phyloP scores from a whole-genome alignment of 345 rosid genomes.

The Theobroma cacao region DNA sequence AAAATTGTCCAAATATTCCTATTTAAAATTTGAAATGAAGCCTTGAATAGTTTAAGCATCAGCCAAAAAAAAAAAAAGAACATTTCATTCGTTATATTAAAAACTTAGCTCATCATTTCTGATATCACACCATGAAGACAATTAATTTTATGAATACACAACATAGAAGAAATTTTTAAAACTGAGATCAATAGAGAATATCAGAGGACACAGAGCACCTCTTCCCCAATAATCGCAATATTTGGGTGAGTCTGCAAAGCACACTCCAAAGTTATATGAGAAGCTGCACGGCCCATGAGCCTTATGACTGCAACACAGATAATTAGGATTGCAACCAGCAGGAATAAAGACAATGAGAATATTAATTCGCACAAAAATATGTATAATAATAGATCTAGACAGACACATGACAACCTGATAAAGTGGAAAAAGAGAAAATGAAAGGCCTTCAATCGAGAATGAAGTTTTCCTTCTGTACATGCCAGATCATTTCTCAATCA shows the following conservation, averaged over 20 bases:
- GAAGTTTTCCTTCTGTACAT: background rate
- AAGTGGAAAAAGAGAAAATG: background rate
- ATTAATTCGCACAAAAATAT: background rate
- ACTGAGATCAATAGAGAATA: background rate
- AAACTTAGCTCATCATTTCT: background rate
- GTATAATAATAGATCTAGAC: background rate
- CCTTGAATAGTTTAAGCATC: background rate
- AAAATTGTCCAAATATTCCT: background rate
- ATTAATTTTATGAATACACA: background rate
- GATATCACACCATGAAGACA: background rate
- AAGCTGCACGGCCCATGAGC: constrained; percentile 99
- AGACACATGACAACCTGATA: background rate
- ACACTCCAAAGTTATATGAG: constrained; percentile 95
- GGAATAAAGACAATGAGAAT: background rate
- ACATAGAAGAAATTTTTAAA: background rate
- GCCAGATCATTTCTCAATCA: background rate
- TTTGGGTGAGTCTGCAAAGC: constrained; percentile 98
- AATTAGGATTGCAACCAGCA: background rate
- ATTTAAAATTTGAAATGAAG: background rate
- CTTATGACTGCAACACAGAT: constrained; percentile 66
- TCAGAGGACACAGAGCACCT: constrained; percentile 48
- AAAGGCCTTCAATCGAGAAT: background rate
- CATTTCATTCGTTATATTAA: background rate
- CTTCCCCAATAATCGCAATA: constrained; percentile 92
- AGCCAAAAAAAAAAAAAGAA: background rate